Percentiles rank a stretch among this genome's conserved stretches.
phyloP scores from a whole-genome alignment of 106 monocot genomes.

The Allium fistulosum region DNA sequence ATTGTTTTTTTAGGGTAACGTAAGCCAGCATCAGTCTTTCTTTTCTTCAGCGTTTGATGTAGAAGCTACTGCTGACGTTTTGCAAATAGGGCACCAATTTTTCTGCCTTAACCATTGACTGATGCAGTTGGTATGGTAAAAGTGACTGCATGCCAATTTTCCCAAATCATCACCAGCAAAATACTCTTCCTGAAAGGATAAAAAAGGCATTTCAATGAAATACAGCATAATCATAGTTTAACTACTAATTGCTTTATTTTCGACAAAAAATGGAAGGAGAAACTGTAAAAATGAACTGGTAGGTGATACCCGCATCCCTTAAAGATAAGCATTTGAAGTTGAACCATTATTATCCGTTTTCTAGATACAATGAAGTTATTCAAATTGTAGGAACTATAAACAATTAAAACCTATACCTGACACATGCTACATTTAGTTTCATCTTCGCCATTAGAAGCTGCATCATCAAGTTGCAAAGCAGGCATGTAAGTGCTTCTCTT shows the following conservation, averaged over 20 bases:
- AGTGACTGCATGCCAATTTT: conserved; percentile 54
- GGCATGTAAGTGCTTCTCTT: conserved; percentile 32
- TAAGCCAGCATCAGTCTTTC: not conserved
- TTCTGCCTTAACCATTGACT: conserved; percentile 73
- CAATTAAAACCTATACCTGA: conserved; percentile 40
- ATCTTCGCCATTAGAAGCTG: conserved; percentile 9
- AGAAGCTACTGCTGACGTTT: conserved; percentile 22
- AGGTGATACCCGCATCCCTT: not conserved
- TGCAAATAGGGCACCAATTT: conserved; percentile 97
- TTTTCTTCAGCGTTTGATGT: not conserved
- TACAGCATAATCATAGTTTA: not conserved
- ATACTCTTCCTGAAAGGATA: conserved; percentile 67
- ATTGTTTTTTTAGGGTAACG: not conserved
- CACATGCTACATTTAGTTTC: conserved; percentile 83
- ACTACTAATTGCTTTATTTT: not conserved
- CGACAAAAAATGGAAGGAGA: not conserved
- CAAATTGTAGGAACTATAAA: no score
- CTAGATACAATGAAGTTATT: not conserved
- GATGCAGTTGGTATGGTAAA: conserved; percentile 62
- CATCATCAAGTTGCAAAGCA: not conserved
- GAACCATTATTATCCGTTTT: not conserved
- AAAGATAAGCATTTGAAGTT: not conserved
- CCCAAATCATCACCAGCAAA: conserved; percentile 56
- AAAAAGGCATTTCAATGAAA: not conserved
- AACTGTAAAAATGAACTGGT: not conserved